Evolutionary conservation across 345 rosid species (phyloP).

Genomic region (Dipteronia sinensis): DNA sequence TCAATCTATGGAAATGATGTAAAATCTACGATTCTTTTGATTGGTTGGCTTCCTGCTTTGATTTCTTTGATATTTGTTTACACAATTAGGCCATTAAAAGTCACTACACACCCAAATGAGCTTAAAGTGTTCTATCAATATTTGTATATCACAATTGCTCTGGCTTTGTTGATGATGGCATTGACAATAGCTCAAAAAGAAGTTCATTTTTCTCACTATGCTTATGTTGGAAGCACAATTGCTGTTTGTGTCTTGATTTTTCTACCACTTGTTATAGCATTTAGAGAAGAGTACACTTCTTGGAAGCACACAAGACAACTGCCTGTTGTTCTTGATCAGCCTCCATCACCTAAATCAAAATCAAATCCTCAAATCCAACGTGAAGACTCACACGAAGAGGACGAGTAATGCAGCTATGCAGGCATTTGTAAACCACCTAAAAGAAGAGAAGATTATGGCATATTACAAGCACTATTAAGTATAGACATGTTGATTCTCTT

Average conservation of each 20-base stretch:
- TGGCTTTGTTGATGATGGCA: slow-evolving; percentile 56
- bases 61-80: slow-evolving; percentile 47
- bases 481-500: slow-evolving; percentile 59
- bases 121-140: slow-evolving; percentile 48
- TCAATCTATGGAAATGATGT: slow-evolving; percentile 48
- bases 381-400: background rate
- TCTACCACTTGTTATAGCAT: slow-evolving; percentile 46
- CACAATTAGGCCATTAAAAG: slow-evolving; percentile 45
- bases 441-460: slow-evolving; percentile 60
- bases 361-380: background rate
- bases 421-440: slow-evolving; percentile 48
- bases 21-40: slow-evolving; percentile 46
- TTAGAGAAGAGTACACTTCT: slow-evolving; percentile 47
- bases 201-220: slow-evolving; percentile 28
- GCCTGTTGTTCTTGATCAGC: background rate
- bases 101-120: slow-evolving; percentile 46
- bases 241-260: slow-evolving; percentile 49
- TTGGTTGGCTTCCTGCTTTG: slow-evolving; percentile 59
- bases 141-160: slow-evolving; percentile 52
- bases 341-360: background rate
- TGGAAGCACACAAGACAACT: slow-evolving; percentile 28
- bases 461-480: slow-evolving; percentile 62
- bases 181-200: slow-evolving; percentile 47
- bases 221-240: slow-evolving; percentile 39
- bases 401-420: slow-evolving; percentile 33